Base-by-base conservation (phyloP, 1,284 basidiomycete species). In the Pseudozyma tsukubaensis region DNA sequence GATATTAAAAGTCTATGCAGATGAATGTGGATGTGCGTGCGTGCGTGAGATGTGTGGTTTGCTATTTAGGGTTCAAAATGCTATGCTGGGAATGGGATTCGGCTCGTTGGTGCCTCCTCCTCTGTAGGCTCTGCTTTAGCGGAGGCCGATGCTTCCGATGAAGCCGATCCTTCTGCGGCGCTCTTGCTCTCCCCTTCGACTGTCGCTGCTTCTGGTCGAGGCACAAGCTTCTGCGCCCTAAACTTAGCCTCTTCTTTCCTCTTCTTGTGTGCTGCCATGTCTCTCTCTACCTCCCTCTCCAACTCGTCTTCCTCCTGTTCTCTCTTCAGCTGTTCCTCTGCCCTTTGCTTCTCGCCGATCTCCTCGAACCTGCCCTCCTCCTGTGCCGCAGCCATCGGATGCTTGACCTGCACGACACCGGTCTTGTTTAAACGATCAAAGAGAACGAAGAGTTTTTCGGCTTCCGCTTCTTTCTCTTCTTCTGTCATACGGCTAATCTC, bases 351-450 rank as follows among this genome's bases (percentile, higher is more conserved):
- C 14, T 11, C 49, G 12, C 55, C 39, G 14, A 80, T 35, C 55
- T 81, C 77, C 51, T 77, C 57, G 36, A 80, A 70, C 35, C 74
- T 60, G 0, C 70, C 77, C 14, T 58, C 18, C 24, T 74, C 70
- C 3, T 57, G 53, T 16, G 64, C 61, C 7, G 59, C 55, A n/a
- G 59, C 49, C 50, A 79, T 51, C 12, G 80, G 80, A 58, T 80
- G 67, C 14, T 56, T 21, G 3, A 72, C 78, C 51, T 73, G 71
- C 35, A 82, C 50, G 7, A 82, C 74, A 7, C 79, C 79, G 0
- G 77, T 81, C 40, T 47, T 45, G 51, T 82, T 76, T 49, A 82
- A 24, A 2, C 79, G 59, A 24, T 82, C 80, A 35, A 82, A 82
- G n/a, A 82, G 70, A 10, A 64, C 61, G 42, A 80, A 79, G 12